These are phyloP conservation scores for Candida broadrunensis DNA, from an alignment of 805 yeast genomes.

Conservation along the genomic window DNA sequence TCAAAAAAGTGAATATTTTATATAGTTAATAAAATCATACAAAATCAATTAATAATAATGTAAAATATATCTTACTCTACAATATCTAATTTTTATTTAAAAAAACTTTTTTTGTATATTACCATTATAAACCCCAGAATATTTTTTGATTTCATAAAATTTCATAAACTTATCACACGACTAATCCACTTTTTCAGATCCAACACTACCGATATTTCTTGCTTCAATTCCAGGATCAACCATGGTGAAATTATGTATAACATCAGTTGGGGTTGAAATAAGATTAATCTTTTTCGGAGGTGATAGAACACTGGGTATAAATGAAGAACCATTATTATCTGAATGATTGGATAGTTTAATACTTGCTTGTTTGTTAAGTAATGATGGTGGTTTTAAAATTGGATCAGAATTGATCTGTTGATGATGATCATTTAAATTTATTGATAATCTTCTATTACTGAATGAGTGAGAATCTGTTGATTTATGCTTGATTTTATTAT, in stretches of 20 bases:
- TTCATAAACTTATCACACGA: too few species aligned
- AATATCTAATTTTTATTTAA: too few species aligned
- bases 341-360: neutral
- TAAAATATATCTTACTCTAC: too few species aligned
- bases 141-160: too few species aligned
- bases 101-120: too few species aligned
- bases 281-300: neutral
- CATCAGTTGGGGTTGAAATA: neutral
- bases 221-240: neutral
- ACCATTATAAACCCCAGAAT: too few species aligned
- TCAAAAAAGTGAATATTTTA: too few species aligned
- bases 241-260: neutral
- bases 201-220: neutral
- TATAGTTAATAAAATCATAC: too few species aligned
- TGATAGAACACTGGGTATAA: neutral
- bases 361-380: conserved; percentile 34
- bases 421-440: conserved; percentile 7
- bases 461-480: conserved; percentile 5
- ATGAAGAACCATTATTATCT: neutral
- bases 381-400: conserved; percentile 18
- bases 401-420: conserved; percentile 1
- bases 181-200: neutral
- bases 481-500: too few species aligned
- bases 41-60: too few species aligned
- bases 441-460: conserved; percentile 15